Base-by-base conservation (phyloP, 768 basidiomycete genomes). In the Rhodosporidiobolus odoratus region DNA sequence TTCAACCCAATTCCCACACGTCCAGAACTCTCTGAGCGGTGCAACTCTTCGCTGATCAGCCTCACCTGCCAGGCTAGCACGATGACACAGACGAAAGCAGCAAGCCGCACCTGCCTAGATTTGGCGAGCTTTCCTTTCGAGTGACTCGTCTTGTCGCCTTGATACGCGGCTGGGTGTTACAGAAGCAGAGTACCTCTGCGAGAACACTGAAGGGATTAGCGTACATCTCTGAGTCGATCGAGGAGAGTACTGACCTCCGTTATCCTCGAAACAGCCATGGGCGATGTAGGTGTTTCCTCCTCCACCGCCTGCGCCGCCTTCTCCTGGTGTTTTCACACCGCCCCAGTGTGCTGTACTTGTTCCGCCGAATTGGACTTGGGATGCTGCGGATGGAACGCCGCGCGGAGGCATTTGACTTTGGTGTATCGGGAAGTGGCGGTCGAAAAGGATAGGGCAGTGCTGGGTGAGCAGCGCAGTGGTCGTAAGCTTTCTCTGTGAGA, bases 1-100 rank as follows among this genome's bases (percentile, higher is more conserved):
- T 23, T 71, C 69, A 23, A 53, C n/a, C 65, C 65, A 71, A 35
- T 62, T 58, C 16, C 65, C 65, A 40, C 69, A 71, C 16, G 34
- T 30, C 45, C 56, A 71, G 60, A 71, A 71, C 32, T 71, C 65
- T n/a, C 69, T 69, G 58, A 13, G 8, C 47, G 15, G 62, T 4
- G 21, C 9, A 30, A 34, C 8, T 15, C 6, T 23, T 21, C 9
- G 54, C 32, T 21, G 54, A 37, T 7, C 12, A 58, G 25, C 30
- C 30, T 21, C 34, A 53, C 32, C 7, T 15, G 3, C 35, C 5
- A 37, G 12, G 4, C n/a, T 30, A 2, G 45, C 19, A 45, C 0
- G 5, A 37, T 48, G 25, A 41, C 21, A 38, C 37, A 19, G 38
- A 52, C n/a, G 48, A 40, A 25, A 27, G n/a, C n/a, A n/a, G n/a